A percentile compares a stretch with the other conserved stretches of the same genome.
Conservation (phyloP, 768 basidiomycete species). For the Tylopilus sp. region DNA sequence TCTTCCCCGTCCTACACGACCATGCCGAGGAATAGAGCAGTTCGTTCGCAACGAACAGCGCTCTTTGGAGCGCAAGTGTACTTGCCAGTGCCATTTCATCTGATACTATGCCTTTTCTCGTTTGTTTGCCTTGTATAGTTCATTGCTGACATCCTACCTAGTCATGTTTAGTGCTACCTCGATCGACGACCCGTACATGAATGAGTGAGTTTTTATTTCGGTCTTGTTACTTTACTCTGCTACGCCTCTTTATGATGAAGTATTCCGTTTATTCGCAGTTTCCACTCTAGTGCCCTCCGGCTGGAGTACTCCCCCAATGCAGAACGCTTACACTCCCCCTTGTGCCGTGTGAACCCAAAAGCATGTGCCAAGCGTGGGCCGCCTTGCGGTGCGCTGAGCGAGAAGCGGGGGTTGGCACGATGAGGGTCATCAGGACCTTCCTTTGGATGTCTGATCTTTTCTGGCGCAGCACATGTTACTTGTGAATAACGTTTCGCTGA, state of each 20-base stretch:
- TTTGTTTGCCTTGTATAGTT: neutral
- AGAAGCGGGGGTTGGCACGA: constrained; percentile 67
- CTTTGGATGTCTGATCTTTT: constrained; percentile 83
- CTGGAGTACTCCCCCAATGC: constrained; percentile 70
- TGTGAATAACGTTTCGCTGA: constrained; percentile 3
- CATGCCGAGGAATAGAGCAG: constrained; percentile 79
- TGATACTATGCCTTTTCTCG: constrained; percentile 38
- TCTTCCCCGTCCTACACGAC: constrained; percentile 93
- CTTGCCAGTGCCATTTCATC: constrained; percentile 90
- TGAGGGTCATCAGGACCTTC: constrained; percentile 74
- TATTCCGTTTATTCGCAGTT: constrained; percentile 80
- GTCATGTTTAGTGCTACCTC: neutral
- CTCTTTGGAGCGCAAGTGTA: constrained; percentile 63
- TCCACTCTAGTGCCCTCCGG: constrained; percentile 71
- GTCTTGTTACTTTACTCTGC: constrained; percentile 7
- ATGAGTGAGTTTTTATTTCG: constrained; percentile 23
- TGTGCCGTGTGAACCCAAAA: constrained; percentile 66
- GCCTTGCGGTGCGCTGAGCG: constrained; percentile 65
- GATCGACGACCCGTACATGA: neutral
- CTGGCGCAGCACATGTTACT: constrained; percentile 22
- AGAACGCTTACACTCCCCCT: constrained; percentile 73
- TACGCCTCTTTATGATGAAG: constrained; percentile 48
- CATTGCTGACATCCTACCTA: constrained; percentile 14
- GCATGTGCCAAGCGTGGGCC: constrained; percentile 61
- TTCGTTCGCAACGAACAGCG: constrained; percentile 77